phyloP scores from a whole-genome alignment of 768 basidiomycete genomes.

The Calocybe cyanea region DNA sequence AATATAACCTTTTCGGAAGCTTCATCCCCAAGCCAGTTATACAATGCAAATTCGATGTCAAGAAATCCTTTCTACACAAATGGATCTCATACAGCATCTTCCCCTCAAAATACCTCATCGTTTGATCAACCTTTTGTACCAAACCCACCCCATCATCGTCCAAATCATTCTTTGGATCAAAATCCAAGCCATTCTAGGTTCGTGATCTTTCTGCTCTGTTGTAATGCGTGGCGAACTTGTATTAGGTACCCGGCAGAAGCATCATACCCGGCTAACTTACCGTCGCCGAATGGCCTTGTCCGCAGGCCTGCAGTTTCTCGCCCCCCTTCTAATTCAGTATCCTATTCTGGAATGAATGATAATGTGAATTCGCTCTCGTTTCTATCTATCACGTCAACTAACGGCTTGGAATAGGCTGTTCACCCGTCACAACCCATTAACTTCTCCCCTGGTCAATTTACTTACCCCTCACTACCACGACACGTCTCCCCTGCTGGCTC shows the following conservation, averaged over 20 bases:
- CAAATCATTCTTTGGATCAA: conserved; percentile 36
- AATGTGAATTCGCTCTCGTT: conserved; percentile 30
- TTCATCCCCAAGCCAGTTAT: conserved; percentile 9
- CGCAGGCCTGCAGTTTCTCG: conserved; percentile 42
- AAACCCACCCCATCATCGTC: conserved; percentile 20
- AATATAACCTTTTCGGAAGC: conserved; percentile 12
- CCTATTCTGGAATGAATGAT: conserved; percentile 46
- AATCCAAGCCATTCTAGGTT: conserved; percentile 40
- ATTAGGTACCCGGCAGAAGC: conserved; percentile 41
- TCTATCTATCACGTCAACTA: conserved; percentile 4
- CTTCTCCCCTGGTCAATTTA: conserved; percentile 18
- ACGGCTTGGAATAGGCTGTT: conserved; percentile 24
- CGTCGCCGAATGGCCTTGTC: conserved; percentile 20
- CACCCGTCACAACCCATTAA: conserved; percentile 35
- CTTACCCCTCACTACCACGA: conserved; percentile 49
- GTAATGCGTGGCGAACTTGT: background rate
- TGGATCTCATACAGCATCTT: conserved; percentile 11
- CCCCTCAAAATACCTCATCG: background rate
- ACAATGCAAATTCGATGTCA: conserved; percentile 24
- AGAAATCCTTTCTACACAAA: conserved; percentile 23
- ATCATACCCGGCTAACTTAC: conserved; percentile 24
- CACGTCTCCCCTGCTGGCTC: conserved; percentile 33
- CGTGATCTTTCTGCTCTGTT: conserved; percentile 3
- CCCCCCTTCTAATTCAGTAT: conserved; percentile 38
- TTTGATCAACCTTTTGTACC: conserved; percentile 19